A percentile compares a stretch with the other conserved stretches of the same genome.
These are phyloP conservation scores for Penicillium cosmopolitanum DNA, from an alignment of 495 filamentous ascomycete genomes.

Conservation along the genomic window DNA sequence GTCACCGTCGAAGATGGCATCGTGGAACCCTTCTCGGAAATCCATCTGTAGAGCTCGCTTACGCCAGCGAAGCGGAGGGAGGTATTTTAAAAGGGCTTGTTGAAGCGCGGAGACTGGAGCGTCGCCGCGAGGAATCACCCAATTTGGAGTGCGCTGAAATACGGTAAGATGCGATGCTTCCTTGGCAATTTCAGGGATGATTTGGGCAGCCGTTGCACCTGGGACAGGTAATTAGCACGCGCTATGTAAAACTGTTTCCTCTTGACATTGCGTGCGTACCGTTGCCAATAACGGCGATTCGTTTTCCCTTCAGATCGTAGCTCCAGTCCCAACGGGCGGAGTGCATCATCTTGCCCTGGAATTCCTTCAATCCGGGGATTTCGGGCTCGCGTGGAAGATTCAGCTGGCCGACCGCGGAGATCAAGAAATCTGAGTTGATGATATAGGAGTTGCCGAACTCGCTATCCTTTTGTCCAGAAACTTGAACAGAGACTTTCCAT, in stretches of 20 bases:
- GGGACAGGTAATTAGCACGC: background rate
- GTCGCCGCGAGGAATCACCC: conserved; percentile 59
- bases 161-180: conserved; percentile 59
- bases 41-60: conserved; percentile 53
- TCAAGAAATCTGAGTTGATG: conserved; percentile 58
- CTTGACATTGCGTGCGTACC: conserved; percentile 35
- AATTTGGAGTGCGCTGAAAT: conserved; percentile 71
- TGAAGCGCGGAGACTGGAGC: conserved; percentile 40
- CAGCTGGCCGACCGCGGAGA: conserved; percentile 68
- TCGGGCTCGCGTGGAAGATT: conserved; percentile 61
- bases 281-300: conserved; percentile 57
- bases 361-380: conserved; percentile 61
- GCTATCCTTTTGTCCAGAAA: conserved; percentile 51
- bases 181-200: conserved; percentile 65
- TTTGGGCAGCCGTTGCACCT: conserved; percentile 73
- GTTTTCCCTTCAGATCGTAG: conserved; percentile 52
- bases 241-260: background rate
- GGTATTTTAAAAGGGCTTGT: conserved; percentile 40
- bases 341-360: conserved; percentile 57
- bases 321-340: conserved; percentile 57
- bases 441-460: conserved; percentile 46
- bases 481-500: conserved; percentile 54
- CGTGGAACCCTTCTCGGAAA: conserved; percentile 47
- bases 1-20: conserved; percentile 38
- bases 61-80: conserved; percentile 49